Percentiles rank a stretch among this genome's conserved stretches.
Conservation (phyloP, 1,284 basidiomycete species). For the Cryptococcus sp. region DNA sequence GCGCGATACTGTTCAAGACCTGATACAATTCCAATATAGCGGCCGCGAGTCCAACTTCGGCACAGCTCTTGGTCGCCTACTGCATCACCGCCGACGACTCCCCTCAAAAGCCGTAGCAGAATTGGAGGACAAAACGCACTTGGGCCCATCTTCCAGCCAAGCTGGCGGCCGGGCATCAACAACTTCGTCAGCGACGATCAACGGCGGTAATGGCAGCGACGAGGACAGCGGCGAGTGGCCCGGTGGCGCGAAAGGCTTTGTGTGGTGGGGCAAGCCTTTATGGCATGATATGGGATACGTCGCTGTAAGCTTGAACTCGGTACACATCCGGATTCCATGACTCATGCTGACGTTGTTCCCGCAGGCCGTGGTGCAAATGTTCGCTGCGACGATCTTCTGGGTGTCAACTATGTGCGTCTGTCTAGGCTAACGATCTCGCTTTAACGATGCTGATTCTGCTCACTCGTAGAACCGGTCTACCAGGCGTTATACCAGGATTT, state of each 20-base stretch:
- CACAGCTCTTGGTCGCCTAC: slow-evolving; percentile 31
- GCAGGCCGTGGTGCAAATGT: slow-evolving; percentile 58
- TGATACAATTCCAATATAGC: slow-evolving; percentile 15
- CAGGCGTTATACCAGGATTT: slow-evolving; percentile 57
- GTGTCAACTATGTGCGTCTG: slow-evolving; percentile 56
- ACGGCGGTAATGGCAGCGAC: neutral
- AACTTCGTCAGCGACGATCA: slow-evolving; percentile 3
- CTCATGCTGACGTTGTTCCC: neutral
- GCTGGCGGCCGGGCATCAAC: neutral
- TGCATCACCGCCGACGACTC: slow-evolving; percentile 22
- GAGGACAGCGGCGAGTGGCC: slow-evolving; percentile 8
- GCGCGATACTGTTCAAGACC: neutral
- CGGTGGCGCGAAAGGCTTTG: slow-evolving; percentile 20
- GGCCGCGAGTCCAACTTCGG: slow-evolving; percentile 42
- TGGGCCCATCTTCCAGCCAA: neutral
- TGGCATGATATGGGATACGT: slow-evolving; percentile 63
- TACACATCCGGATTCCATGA: neutral
- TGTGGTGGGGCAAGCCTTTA: slow-evolving; percentile 52
- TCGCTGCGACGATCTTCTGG: slow-evolving; percentile 64
- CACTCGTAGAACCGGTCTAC: slow-evolving; percentile 56
- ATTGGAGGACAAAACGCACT: neutral
- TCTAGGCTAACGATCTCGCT: neutral
- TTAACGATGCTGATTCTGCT: neutral
- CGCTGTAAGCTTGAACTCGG: slow-evolving; percentile 39
- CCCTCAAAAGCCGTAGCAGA: slow-evolving; percentile 1